phyloP scores from a whole-genome alignment of 306 rosid species.

The Castanea crenata region DNA sequence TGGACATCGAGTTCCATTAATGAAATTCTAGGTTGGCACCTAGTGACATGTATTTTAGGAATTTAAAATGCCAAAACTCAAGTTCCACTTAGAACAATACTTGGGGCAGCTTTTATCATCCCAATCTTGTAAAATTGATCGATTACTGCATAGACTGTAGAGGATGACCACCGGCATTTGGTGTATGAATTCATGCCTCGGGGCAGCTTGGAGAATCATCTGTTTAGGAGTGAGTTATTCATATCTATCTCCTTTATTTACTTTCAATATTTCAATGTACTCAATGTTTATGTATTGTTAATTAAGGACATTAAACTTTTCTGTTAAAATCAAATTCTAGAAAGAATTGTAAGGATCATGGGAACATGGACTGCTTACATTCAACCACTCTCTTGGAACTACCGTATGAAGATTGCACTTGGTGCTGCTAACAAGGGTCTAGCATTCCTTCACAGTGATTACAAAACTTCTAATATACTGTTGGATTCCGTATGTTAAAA shows the following conservation, averaged over 20 bases:
- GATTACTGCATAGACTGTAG: constrained; percentile 69
- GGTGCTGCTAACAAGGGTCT: constrained; percentile 82
- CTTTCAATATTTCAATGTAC: constrained; percentile 8
- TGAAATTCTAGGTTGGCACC: too few species aligned
- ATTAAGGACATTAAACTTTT: not conserved
- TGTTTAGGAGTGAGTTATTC: constrained; percentile 80
- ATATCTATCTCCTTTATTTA: not conserved
- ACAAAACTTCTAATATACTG: constrained; percentile 75
- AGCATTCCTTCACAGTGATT: constrained; percentile 91
- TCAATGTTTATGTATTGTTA: not conserved
- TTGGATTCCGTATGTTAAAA: constrained; percentile 62
- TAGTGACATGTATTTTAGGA: too few species aligned
- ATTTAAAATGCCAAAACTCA: too few species aligned
- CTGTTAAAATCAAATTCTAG: constrained; percentile 1
- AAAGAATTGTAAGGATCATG: constrained; percentile 10
- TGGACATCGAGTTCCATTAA: too few species aligned
- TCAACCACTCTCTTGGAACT: constrained; percentile 89
- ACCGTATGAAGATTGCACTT: constrained; percentile 78
- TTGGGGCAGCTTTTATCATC: constrained; percentile 87
- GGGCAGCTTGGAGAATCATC: constrained; percentile 89
- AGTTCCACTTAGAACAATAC: constrained; percentile 12
- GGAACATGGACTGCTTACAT: constrained; percentile 70
- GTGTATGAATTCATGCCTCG: constrained; percentile 86
- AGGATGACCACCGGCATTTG: constrained; percentile 87
- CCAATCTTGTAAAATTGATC: constrained; percentile 81